Evolutionary conservation across 2,329 filamentous ascomycete species (phyloP).

Genomic region (Bipolaris oryzae): DNA sequence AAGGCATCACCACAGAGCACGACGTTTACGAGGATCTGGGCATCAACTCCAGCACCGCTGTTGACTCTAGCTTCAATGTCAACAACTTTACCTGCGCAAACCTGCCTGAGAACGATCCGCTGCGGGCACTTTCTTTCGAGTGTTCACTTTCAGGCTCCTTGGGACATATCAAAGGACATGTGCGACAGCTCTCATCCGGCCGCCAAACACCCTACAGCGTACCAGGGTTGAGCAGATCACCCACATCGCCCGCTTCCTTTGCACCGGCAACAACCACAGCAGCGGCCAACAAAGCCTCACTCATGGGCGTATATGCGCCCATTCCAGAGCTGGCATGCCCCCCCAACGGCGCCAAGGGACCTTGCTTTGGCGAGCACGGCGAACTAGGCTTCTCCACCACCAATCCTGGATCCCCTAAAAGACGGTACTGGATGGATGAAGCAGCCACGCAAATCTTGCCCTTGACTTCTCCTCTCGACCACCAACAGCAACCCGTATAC

Average conservation of each 20-base stretch:
- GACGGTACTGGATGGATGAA: constrained; percentile 16
- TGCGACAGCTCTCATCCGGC: constrained; percentile 20
- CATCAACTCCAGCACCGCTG: constrained; percentile 21
- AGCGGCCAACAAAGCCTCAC: constrained; percentile 14
- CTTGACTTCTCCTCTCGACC: constrained; percentile 3
- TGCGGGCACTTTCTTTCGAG: constrained; percentile 29
- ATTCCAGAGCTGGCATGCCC: constrained; percentile 31
- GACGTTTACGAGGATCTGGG: constrained; percentile 47
- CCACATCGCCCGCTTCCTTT: constrained; percentile 20
- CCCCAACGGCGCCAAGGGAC: constrained; percentile 12
- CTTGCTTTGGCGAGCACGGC: constrained; percentile 33
- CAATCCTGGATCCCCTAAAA: constrained; percentile 13
- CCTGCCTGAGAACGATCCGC: constrained; percentile 18
- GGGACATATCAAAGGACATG: constrained; percentile 18
- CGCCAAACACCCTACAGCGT: constrained; percentile 23
- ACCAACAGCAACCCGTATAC: constrained; percentile 1
- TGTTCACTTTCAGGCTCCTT: constrained; percentile 36
- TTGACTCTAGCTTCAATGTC: constrained; percentile 42
- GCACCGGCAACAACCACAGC: constrained; percentile 17
- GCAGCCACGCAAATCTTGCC: constrained; percentile 7
- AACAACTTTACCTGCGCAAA: constrained; percentile 28
- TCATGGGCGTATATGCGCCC: constrained; percentile 17
- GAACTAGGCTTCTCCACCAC: constrained; percentile 24
- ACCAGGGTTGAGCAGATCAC: constrained; percentile 26
- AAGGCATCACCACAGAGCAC: constrained; percentile 22